Evolutionary conservation across 495 filamentous ascomycete species (phyloP).

Genomic region (Entonaema liquescens): DNA sequence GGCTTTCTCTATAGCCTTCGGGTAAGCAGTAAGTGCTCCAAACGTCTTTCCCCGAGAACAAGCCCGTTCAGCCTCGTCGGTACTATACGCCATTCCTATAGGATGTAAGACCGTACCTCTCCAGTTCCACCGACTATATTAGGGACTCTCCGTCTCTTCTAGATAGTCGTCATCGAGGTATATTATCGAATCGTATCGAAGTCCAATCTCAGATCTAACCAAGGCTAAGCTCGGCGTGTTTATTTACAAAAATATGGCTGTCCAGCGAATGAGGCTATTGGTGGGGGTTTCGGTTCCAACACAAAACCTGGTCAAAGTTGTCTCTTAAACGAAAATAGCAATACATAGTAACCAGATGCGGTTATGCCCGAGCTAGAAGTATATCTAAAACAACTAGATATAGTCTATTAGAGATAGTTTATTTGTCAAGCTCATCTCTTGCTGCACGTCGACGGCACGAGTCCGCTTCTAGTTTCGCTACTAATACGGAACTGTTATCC

Average conservation of each 20-base stretch:
- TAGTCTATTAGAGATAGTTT: not conserved
- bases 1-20: conserved; percentile 12
- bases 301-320: conserved; percentile 11
- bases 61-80: conserved; percentile 9
- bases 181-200: conserved; percentile 3
- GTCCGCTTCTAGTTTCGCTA: conserved; percentile 1
- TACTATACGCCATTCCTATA: not conserved
- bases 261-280: conserved; percentile 6
- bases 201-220: not conserved
- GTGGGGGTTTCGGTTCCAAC: conserved; percentile 13
- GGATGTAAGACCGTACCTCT: conserved; percentile 1
- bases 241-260: not conserved
- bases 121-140: not conserved
- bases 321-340: not conserved
- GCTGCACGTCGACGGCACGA: conserved; percentile 1
- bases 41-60: conserved; percentile 10
- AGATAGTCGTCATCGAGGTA: not conserved
- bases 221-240: conserved; percentile 1
- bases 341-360: conserved; percentile 5
- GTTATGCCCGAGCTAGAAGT: conserved; percentile 2
- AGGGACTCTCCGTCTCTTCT: conserved; percentile 1
- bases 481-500: conserved; percentile 6
- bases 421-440: conserved; percentile 15
- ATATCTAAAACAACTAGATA: conserved; percentile 1
- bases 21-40: conserved; percentile 12